phyloP scores from a whole-genome alignment of 345 rosid species.

The Rhodamnia argentea region DNA sequence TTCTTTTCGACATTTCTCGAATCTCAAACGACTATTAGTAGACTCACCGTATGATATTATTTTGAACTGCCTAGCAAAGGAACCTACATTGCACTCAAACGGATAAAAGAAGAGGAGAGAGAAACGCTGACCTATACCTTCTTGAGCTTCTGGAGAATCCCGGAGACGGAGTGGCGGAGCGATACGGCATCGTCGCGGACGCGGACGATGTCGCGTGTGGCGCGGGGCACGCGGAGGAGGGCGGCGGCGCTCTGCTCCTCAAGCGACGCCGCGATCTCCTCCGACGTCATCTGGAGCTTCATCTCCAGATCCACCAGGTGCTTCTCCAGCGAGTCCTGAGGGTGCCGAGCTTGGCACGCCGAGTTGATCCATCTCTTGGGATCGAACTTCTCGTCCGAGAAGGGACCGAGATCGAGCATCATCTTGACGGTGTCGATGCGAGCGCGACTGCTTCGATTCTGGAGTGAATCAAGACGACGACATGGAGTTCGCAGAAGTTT shows the following conservation, averaged over 20 bases:
- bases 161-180: slow-evolving; percentile 67
- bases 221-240: slow-evolving; percentile 93
- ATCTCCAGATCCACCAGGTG: slow-evolving; percentile 93
- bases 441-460: background rate
- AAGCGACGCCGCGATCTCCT: slow-evolving; percentile 93
- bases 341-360: slow-evolving; percentile 71
- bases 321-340: slow-evolving; percentile 78
- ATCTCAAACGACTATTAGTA: background rate
- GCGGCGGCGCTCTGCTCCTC: slow-evolving; percentile 88
- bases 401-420: slow-evolving; percentile 96
- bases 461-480: background rate
- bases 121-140: slow-evolving; percentile 29
- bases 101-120: background rate
- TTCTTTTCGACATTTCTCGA: background rate
- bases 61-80: background rate
- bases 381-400: slow-evolving; percentile 92
- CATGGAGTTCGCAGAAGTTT: background rate
- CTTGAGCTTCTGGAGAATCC: slow-evolving; percentile 85
- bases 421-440: background rate
- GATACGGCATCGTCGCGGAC: slow-evolving; percentile 90
- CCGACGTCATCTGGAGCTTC: slow-evolving; percentile 98
- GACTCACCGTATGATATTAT: background rate
- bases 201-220: slow-evolving; percentile 85
- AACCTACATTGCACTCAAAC: background rate
- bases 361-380: slow-evolving; percentile 93